Conservation (phyloP, 2,329 filamentous ascomycete genomes). For the Fusarium nurragi region DNA sequence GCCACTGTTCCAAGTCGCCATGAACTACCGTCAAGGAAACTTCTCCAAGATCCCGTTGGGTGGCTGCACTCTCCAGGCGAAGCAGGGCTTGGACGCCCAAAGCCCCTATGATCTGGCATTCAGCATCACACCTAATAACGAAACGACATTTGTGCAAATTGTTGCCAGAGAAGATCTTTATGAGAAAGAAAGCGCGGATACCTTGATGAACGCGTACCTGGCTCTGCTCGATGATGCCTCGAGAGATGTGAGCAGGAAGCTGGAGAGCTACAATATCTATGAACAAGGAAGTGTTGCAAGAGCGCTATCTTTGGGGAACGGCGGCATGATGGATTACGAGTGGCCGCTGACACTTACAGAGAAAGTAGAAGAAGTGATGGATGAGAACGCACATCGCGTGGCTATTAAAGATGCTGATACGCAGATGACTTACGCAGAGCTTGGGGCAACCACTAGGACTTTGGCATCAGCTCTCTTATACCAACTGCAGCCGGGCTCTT, state of each 20-base stretch:
- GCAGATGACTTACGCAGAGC: background rate
- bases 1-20: background rate
- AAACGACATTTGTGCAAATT: background rate
- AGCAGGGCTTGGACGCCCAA: background rate
- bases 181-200: background rate
- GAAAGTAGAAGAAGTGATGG: background rate
- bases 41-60: background rate
- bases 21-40: conserved; percentile 1
- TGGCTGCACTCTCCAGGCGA: background rate
- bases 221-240: background rate
- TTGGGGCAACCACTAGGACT: fast-evolving
- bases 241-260: background rate
- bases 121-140: background rate
- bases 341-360: background rate
- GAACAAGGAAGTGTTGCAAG: background rate
- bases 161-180: background rate
- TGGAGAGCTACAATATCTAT: background rate
- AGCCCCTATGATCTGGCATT: conserved; percentile 1
- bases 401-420: background rate
- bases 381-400: background rate
- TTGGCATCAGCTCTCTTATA: background rate
- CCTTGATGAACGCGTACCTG: background rate
- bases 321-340: background rate
- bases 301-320: background rate
- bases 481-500: background rate